A percentile compares a stretch with the other conserved stretches of the same genome.
Conservation (phyloP, 2,329 filamentous ascomycete species). For the Ophiostoma triangulosporum region DNA sequence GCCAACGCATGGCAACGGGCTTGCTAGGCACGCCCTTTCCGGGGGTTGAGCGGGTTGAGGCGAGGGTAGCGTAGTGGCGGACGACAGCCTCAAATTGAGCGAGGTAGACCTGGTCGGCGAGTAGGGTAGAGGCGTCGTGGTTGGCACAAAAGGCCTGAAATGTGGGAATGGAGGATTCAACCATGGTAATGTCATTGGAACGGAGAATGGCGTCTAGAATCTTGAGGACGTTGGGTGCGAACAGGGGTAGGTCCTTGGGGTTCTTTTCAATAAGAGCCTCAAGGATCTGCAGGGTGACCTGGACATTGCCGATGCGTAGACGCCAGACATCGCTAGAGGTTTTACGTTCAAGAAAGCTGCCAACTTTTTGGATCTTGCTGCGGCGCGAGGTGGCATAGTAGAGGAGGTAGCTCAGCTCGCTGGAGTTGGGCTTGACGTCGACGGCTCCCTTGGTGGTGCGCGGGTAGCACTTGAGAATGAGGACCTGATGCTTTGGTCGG, state of each 20-base stretch:
- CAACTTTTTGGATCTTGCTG: slow-evolving; percentile 93
- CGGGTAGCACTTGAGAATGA: slow-evolving; percentile 93
- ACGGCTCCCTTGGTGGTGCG: slow-evolving; percentile 80
- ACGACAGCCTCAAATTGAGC: slow-evolving; percentile 74
- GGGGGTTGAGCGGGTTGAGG: slow-evolving; percentile 45
- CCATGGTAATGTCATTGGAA: slow-evolving; percentile 80
- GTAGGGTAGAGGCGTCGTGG: slow-evolving; percentile 73
- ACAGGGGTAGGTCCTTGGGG: slow-evolving; percentile 78
- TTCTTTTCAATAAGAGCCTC: slow-evolving; percentile 86
- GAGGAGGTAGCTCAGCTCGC: slow-evolving; percentile 89
- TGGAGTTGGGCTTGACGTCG: slow-evolving; percentile 90
- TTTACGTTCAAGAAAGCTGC: slow-evolving; percentile 86
- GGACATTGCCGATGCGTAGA: slow-evolving; percentile 77
- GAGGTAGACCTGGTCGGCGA: slow-evolving; percentile 74
- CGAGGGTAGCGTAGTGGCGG: slow-evolving; percentile 64
- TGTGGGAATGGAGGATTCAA: slow-evolving; percentile 75
- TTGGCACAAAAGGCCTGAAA: slow-evolving; percentile 82
- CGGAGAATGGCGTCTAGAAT: slow-evolving; percentile 72
- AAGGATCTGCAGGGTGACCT: slow-evolving; percentile 88
- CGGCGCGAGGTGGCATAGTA: slow-evolving; percentile 93
- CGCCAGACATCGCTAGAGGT: slow-evolving; percentile 85
- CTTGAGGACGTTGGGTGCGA: slow-evolving; percentile 70
- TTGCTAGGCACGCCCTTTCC: slow-evolving; percentile 47
- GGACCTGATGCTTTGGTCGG: slow-evolving; percentile 91
- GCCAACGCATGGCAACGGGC: slow-evolving; percentile 67